Base-by-base conservation (phyloP, 164 flowering plant species). In the Macadamia integrifolia region DNA sequence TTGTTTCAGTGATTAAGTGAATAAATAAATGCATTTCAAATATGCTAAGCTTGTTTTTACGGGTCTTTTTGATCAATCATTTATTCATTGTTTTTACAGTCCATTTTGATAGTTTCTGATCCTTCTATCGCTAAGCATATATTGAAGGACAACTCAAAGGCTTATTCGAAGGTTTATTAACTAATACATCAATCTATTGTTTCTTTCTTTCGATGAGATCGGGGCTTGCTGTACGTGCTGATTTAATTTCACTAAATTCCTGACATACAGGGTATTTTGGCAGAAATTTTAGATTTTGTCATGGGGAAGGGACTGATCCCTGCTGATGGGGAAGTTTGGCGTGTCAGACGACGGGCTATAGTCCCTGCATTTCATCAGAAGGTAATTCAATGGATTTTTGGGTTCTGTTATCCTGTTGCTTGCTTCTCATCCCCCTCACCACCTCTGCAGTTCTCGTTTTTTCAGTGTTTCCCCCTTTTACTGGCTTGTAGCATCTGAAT, bases 271-370 rank as follows among this genome's bases (percentile, higher is more conserved):
- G 99, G 99, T 49, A 89, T 94, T 61, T 76, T 94, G 75, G 97
- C 95, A 31, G 99, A 94, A 78, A 94, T 94, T 70, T 77, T 94
- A 52, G 97, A 94, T 1, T 92, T 94, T 88, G 97, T 94, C 58
- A 92, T 94, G 99, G 99, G 99, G n/a, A 92, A 82, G 73, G 99
- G 99, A 67, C 91, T 94, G 13, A 94, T 94, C 62, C 99, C 99
- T 17, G 99, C 99, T 66, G 99, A 94, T 79, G 97, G 92, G n/a
- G 99, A 94, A 73, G 79, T 90, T 68, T 94, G 99, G 99, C 92
- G 93, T 60, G 86, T 82, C 29, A 80, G 97, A 58, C 69, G 99
- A 60, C 88, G 99, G 62, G 96, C 91, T 48, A 87, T 92, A 58
- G 99, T 94, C 66, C 99, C 99, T 58, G 96, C 99, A 75, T 78